Base-by-base conservation (phyloP, 2,329 filamentous ascomycete genomes). In the Cephalotrichum gorgonifer region DNA sequence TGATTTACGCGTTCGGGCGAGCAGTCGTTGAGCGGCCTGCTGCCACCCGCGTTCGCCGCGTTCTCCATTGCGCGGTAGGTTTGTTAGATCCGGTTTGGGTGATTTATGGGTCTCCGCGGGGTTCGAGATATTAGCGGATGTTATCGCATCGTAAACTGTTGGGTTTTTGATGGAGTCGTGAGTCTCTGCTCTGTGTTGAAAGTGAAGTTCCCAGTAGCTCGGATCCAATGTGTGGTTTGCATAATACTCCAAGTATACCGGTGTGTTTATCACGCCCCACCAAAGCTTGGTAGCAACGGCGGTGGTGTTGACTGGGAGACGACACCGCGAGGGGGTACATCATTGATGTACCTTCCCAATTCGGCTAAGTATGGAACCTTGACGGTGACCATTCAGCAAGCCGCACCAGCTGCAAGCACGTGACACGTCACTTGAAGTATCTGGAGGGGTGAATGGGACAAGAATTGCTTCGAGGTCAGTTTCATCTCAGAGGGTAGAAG, bases 1-100 rank as follows among this genome's bases (percentile, higher is more conserved):
- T 73, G 69, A 59, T 85, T 83, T 51, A 77, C 72, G 58, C 81
- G 80, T 57, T 85, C 81, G 9, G 81, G 79, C 20, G 83, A 82
- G 47, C 48, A 49, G 39, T 14, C 14, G 25, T 49, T 42, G 28
- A 49, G 47, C 20, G 47, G 41, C 25, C 26, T 14, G 12, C 27
- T 27, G 28, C 27, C 41, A 7, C 47, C 47, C 41, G 47, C 20
- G 23, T 48, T 48, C 30, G 47, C 25, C 39, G 14, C 33, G 31
- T 49, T 49, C 25, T 49, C 47, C 47, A 49, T 49, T 9, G 31
- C n/a, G n/a, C 25, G 17, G 27, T 17, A 7, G 14, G 26, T 20
- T 8, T 27, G n/a, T 30, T 8, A n/a, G 23, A 27, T 17, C 20
- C 12, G 20, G 26, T 26, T 12, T 22, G 26, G 44, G 23, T 23